Evolutionary conservation across 2,329 filamentous ascomycete genomes (phyloP).

Genomic region (Hypoxylon sp.): DNA sequence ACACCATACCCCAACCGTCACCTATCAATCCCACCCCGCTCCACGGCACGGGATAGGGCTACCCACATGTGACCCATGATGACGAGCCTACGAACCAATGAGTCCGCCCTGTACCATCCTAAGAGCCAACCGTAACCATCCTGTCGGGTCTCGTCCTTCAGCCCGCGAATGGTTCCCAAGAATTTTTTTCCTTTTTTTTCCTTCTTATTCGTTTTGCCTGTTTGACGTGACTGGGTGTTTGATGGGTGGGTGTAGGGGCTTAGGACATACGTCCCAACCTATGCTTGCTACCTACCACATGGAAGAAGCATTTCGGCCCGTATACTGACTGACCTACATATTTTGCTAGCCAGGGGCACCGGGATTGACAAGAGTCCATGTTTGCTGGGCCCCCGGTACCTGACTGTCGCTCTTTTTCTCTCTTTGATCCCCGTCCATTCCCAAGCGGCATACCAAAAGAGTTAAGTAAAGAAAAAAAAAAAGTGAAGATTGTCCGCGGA

Average conservation of each 20-base stretch:
- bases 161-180: conserved; percentile 28
- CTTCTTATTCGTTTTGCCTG: not conserved
- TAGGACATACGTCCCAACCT: not conserved
- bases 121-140: conserved; percentile 31
- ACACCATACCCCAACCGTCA: not conserved
- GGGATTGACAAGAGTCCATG: not conserved
- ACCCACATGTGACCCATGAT: conserved; percentile 33
- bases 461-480: not conserved
- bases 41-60: conserved; percentile 30
- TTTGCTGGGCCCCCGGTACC: not conserved
- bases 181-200: conserved; percentile 1
- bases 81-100: conserved; percentile 41
- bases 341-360: not conserved
- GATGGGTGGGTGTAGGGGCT: not conserved
- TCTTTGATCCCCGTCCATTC: not conserved
- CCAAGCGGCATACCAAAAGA: not conserved
- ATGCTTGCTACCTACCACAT: conserved; percentile 1
- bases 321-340: not conserved
- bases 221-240: not conserved
- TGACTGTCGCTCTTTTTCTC: not conserved
- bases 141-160: conserved; percentile 35
- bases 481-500: not conserved
- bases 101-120: conserved; percentile 23
- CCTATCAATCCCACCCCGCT: conserved; percentile 29
- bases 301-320: conserved; percentile 6